Evolutionary conservation across 768 basidiomycete genomes (phyloP).

Genomic region (Ramaria sp.): DNA sequence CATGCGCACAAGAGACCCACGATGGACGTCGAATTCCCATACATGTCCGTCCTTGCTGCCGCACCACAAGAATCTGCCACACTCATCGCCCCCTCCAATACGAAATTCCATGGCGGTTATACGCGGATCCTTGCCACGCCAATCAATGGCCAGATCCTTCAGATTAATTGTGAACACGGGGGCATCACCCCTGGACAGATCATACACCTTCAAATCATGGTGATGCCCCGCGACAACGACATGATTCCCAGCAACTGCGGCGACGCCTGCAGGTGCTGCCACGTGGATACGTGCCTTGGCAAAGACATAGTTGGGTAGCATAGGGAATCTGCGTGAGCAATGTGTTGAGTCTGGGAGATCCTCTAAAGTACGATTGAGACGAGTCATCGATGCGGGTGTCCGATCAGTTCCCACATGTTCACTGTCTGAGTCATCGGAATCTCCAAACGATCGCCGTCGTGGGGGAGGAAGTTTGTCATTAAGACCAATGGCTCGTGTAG

Average conservation of each 20-base stretch:
- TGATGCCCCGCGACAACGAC: conserved; percentile 45
- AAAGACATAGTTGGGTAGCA: conserved; percentile 21
- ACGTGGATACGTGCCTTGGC: conserved; percentile 43
- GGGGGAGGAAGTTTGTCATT: conserved; percentile 58
- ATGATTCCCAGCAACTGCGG: conserved; percentile 44
- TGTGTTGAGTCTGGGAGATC: conserved; percentile 57
- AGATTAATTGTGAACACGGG: conserved; percentile 46
- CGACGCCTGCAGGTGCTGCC: conserved; percentile 41
- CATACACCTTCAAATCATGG: conserved; percentile 54
- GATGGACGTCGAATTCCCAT: conserved; percentile 67
- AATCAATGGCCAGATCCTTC: conserved; percentile 41
- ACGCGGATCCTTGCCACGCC: conserved; percentile 50
- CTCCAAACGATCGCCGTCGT: conserved; percentile 31
- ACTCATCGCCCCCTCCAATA: conserved; percentile 29
- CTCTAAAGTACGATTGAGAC: conserved; percentile 24
- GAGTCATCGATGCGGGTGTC: conserved; percentile 13
- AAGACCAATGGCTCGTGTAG: conserved; percentile 58
- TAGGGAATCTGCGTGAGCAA: conserved; percentile 47
- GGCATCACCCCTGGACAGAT: conserved; percentile 32
- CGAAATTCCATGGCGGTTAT: conserved; percentile 75
- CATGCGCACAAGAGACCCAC: conserved; percentile 42
- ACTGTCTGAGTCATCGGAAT: conserved; percentile 48
- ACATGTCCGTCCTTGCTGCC: conserved; percentile 89
- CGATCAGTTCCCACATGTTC: conserved; percentile 25
- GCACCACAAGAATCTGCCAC: conserved; percentile 65